phyloP scores from a whole-genome alignment of 352 stramenopile genomes.

The Globisporangium ultimum region DNA sequence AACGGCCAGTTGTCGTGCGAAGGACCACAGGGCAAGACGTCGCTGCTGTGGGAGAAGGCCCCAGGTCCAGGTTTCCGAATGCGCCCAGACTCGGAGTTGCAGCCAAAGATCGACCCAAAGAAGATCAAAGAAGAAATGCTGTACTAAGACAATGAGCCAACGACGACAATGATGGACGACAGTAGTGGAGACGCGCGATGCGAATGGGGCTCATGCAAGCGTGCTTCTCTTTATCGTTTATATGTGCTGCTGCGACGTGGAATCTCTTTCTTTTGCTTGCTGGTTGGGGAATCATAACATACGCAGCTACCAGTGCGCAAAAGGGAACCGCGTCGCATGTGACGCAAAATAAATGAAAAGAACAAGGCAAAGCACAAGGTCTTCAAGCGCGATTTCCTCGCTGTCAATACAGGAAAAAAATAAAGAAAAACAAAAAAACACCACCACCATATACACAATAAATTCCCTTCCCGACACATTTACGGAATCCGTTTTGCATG shows the following conservation, averaged over 20 bases:
- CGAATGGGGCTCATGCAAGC: too few relatives aligned
- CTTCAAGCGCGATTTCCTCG: too few relatives aligned
- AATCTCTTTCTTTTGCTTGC: too few relatives aligned
- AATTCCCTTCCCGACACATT: background rate
- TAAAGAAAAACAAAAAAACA: conserved; percentile 11
- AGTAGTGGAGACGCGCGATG: too few relatives aligned
- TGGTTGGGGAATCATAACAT: background rate
- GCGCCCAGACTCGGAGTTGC: conserved; percentile 87
- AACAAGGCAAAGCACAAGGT: too few relatives aligned
- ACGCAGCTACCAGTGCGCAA: background rate
- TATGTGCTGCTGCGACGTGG: too few relatives aligned
- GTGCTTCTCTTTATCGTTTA: too few relatives aligned
- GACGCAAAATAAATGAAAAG: background rate
- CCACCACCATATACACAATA: conserved; percentile 6
- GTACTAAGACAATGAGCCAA: conserved; percentile 44
- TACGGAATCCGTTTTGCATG: too few relatives aligned
- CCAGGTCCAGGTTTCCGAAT: conserved; percentile 88
- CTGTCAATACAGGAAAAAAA: background rate
- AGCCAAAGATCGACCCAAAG: conserved; percentile 93
- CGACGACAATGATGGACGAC: too few relatives aligned
- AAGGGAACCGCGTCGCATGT: background rate
- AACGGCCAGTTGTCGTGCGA: conserved; percentile 99
- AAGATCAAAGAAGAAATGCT: conserved; percentile 90
- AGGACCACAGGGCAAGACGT: conserved; percentile 95
- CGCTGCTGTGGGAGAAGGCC: conserved; percentile 84